Evolutionary conservation across 2,329 filamentous ascomycete species (phyloP).

Genomic region (Didymella arachidicola): DNA sequence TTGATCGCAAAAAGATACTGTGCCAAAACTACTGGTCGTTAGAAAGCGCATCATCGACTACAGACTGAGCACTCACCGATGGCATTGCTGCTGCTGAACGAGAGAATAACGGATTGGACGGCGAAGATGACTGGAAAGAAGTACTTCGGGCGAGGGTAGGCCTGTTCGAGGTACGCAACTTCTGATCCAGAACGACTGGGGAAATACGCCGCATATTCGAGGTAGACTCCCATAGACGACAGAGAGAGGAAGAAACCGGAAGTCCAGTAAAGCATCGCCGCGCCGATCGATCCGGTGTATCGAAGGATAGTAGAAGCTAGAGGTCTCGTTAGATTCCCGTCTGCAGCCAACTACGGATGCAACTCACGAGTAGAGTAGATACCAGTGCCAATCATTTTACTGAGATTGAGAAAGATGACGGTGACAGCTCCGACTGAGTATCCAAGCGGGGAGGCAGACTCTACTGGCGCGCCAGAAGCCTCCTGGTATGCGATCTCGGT

Average conservation of each 20-base stretch:
- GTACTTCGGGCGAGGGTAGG: constrained; percentile 69
- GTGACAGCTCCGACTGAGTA: constrained; percentile 65
- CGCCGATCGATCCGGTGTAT: constrained; percentile 68
- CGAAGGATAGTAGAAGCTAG: constrained; percentile 65
- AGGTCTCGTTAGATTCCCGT: not conserved
- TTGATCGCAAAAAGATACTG: constrained; percentile 69
- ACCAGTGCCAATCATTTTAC: constrained; percentile 69
- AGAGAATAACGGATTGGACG: constrained; percentile 68
- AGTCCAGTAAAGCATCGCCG: constrained; percentile 70
- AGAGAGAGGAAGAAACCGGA: constrained; percentile 67
- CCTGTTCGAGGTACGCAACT: constrained; percentile 73
- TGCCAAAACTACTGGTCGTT: constrained; percentile 59
- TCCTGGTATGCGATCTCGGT: constrained; percentile 65
- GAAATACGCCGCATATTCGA: constrained; percentile 71
- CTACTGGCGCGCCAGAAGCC: constrained; percentile 68
- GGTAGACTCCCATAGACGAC: constrained; percentile 65
- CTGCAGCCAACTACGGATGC: not conserved
- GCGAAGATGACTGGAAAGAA: constrained; percentile 72
- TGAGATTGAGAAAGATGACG: constrained; percentile 67
- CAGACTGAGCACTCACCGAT: constrained; percentile 53
- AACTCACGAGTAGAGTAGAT: constrained; percentile 70
- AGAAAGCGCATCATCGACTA: not conserved
- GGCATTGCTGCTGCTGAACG: constrained; percentile 71
- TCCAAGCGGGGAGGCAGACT: constrained; percentile 65
- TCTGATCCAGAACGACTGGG: constrained; percentile 71